A percentile compares a stretch with the other conserved stretches of the same genome.
These are phyloP conservation scores for Mortierella hygrophila DNA, from an alignment of 192 early-diverging fungal genomes.

Conservation along the genomic window DNA sequence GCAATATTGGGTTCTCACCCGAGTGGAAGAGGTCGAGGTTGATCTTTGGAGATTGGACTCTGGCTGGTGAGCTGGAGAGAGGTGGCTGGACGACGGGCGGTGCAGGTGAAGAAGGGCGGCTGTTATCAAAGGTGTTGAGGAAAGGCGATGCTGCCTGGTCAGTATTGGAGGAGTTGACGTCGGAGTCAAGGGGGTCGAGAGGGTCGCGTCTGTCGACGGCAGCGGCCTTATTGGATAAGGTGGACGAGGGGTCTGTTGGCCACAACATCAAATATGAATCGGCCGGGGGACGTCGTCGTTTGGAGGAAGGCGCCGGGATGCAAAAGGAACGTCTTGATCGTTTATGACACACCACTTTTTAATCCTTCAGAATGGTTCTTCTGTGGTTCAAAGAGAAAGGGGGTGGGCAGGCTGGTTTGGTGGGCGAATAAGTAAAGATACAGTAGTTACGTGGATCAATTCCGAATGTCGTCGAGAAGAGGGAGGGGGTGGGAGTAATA, in stretches of 20 bases:
- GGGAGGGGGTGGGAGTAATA: background rate
- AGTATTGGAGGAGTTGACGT: constrained; percentile 32
- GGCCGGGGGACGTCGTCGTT: constrained; percentile 10
- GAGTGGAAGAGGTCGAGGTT: constrained; percentile 9
- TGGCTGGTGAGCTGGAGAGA: constrained; percentile 3
- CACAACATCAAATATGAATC: constrained; percentile 36
- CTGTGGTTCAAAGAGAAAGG: background rate
- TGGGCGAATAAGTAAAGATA: background rate
- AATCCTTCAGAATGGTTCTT: background rate
- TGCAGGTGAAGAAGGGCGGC: constrained; percentile 44
- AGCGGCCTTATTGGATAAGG: constrained; percentile 25
- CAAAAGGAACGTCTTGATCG: background rate
- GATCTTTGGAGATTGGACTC: constrained; percentile 35
- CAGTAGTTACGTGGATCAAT: background rate
- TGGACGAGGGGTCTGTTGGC: constrained; percentile 30
- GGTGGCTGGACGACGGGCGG: background rate
- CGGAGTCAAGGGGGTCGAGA: background rate
- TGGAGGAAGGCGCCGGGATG: background rate
- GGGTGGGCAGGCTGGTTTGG: too few species aligned
- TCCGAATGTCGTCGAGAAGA: background rate
- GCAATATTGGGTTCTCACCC: background rate
- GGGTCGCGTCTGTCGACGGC: constrained; percentile 13
- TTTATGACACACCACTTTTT: background rate
- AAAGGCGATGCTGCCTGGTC: constrained; percentile 10
- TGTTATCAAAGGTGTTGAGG: constrained; percentile 43